Percentiles rank a stretch among this genome's conserved stretches.
phyloP scores from a whole-genome alignment of 495 filamentous ascomycete genomes.

The Penicillium bovifimosum region DNA sequence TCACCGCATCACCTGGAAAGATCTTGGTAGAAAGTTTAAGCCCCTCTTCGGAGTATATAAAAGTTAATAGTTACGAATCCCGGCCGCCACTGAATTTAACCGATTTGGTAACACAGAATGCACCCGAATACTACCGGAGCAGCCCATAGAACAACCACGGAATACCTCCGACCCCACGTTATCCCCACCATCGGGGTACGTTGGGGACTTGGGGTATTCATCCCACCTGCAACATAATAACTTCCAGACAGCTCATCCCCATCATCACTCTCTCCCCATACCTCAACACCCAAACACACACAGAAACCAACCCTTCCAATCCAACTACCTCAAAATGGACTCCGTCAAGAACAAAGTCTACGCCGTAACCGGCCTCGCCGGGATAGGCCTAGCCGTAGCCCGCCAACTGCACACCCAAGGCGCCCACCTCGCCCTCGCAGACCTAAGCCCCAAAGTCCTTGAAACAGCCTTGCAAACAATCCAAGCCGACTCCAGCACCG shows the following conservation, averaged over 20 bases:
- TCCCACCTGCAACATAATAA: background rate
- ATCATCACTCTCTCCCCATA: background rate
- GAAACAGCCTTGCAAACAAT: conserved; percentile 12
- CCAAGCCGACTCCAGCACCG: background rate
- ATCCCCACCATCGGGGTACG: background rate
- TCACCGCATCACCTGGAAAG: too few species aligned
- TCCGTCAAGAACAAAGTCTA: conserved; percentile 43
- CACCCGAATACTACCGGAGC: background rate
- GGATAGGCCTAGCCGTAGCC: conserved; percentile 54
- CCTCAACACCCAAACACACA: background rate
- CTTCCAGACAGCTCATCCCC: background rate
- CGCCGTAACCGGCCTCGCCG: conserved; percentile 50
- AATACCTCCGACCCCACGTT: conserved; percentile 8
- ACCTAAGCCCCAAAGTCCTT: conserved; percentile 41
- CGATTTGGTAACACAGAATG: background rate
- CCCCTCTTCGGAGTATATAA: too few species aligned
- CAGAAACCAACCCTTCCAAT: background rate
- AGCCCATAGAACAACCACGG: conserved; percentile 1
- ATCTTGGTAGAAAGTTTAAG: too few species aligned
- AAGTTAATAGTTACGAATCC: background rate
- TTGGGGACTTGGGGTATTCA: too few species aligned
- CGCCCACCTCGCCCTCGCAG: conserved; percentile 48
- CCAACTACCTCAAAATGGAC: conserved; percentile 10
- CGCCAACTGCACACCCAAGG: conserved; percentile 44
- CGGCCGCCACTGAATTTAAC: background rate